Conservation (phyloP, 345 rosid species). For the Capsella bursapastoris region DNA sequence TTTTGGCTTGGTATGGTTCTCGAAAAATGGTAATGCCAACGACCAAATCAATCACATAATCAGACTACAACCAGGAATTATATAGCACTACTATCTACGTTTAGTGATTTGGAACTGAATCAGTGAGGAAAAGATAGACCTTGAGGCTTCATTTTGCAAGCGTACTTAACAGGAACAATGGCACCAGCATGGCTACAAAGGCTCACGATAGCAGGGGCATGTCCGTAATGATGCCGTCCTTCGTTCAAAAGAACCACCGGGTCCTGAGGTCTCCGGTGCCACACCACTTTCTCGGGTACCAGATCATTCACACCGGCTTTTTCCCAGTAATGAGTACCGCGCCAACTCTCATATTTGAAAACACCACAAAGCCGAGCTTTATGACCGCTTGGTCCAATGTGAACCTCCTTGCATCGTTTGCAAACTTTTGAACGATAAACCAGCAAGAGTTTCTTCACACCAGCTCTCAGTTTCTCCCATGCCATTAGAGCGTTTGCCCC, state of each 20-base stretch:
- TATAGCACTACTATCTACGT: slow-evolving; percentile 15
- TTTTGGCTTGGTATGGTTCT: slow-evolving; percentile 4
- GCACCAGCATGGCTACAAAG: slow-evolving; percentile 81
- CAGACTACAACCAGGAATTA: background rate
- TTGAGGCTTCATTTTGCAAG: slow-evolving; percentile 67
- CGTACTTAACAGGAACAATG: slow-evolving; percentile 57
- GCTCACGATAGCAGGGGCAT: slow-evolving; percentile 81
- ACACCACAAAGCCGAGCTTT: slow-evolving; percentile 83
- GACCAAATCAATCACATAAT: background rate
- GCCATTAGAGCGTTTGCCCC: slow-evolving; percentile 68
- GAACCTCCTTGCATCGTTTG: slow-evolving; percentile 76
- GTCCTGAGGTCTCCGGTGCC: slow-evolving; percentile 82
- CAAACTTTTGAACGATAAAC: slow-evolving; percentile 82
- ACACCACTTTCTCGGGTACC: slow-evolving; percentile 77
- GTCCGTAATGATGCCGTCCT: slow-evolving; percentile 77
- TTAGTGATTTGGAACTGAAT: background rate
- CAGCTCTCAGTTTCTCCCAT: slow-evolving; percentile 70
- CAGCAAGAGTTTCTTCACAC: slow-evolving; percentile 61
- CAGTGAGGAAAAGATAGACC: slow-evolving; percentile 57
- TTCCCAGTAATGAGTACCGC: slow-evolving; percentile 78
- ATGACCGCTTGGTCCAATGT: slow-evolving; percentile 85
- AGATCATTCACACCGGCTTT: slow-evolving; percentile 79
- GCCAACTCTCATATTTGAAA: slow-evolving; percentile 80
- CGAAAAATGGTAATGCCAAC: background rate
- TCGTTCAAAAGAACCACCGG: slow-evolving; percentile 68